Conservation (phyloP, 768 basidiomycete genomes). For the Ramaria sp. region DNA sequence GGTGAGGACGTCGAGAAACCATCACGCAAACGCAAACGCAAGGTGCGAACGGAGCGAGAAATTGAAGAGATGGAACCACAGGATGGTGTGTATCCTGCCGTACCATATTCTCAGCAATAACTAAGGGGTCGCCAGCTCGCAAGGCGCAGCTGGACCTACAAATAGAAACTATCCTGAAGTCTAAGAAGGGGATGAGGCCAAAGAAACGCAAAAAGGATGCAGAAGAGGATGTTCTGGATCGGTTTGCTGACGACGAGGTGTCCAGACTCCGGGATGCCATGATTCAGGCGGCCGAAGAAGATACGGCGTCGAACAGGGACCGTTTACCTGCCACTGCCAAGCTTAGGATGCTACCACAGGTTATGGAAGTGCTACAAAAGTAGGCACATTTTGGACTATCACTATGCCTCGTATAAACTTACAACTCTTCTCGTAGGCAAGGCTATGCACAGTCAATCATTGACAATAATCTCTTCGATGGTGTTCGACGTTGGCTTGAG, state of each 20-base stretch:
- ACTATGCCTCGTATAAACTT: constrained; percentile 3
- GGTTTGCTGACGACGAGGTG: constrained; percentile 84
- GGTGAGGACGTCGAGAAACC: constrained; percentile 28
- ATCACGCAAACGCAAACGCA: constrained; percentile 46
- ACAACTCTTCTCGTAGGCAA: constrained; percentile 35
- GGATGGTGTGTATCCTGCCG: constrained; percentile 41
- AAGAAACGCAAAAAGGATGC: constrained; percentile 63
- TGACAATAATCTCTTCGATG: constrained; percentile 89
- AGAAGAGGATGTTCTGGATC: constrained; percentile 74
- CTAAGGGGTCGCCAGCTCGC: constrained; percentile 37
- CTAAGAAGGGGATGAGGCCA: constrained; percentile 55
- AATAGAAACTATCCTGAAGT: constrained; percentile 80
- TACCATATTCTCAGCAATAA: constrained; percentile 7
- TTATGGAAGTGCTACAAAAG: constrained; percentile 91
- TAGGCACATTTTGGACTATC: constrained; percentile 26
- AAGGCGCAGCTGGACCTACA: constrained; percentile 72
- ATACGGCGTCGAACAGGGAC: constrained; percentile 67
- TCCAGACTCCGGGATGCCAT: constrained; percentile 81
- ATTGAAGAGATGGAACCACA: constrained; percentile 63
- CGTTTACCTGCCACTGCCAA: constrained; percentile 80
- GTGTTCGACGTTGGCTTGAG: constrained; percentile 85
- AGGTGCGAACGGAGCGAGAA: constrained; percentile 49
- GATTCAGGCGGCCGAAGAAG: constrained; percentile 77
- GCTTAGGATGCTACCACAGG: constrained; percentile 74
- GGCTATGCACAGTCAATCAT: constrained; percentile 86